A percentile compares a stretch with the other conserved stretches of the same genome.
phyloP scores from a whole-genome alignment of 306 rosid genomes.

The Prunus fruticosa region DNA sequence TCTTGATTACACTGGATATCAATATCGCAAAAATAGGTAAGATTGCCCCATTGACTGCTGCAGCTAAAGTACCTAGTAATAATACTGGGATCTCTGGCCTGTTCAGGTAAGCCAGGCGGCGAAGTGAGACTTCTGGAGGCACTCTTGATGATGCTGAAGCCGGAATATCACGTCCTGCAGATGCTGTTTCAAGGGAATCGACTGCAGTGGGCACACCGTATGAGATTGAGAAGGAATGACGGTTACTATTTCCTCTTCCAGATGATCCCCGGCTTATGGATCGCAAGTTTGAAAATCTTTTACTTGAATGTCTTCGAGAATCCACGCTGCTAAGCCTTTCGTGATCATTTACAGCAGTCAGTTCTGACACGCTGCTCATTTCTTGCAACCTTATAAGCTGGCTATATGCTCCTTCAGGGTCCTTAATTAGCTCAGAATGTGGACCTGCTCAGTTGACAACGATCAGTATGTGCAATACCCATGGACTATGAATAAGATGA shows the following conservation, averaged over 20 bases:
- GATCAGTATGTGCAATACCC: background rate
- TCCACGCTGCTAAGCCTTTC: background rate
- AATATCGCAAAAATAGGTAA: constrained; percentile 50
- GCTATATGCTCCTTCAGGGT: constrained; percentile 62
- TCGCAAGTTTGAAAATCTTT: constrained; percentile 22
- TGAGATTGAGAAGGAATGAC: constrained; percentile 43
- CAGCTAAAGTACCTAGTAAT: constrained; percentile 57
- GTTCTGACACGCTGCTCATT: constrained; percentile 16
- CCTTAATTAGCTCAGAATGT: constrained; percentile 50
- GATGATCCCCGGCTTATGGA: constrained; percentile 59
- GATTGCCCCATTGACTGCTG: constrained; percentile 47
- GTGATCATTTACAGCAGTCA: background rate
- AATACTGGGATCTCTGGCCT: constrained; percentile 70
- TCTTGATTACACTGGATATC: constrained; percentile 40
- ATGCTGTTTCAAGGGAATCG: constrained; percentile 28
- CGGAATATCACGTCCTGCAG: constrained; percentile 23
- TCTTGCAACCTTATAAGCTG: constrained; percentile 66
- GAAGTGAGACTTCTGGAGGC: constrained; percentile 42
- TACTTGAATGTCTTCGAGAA: background rate
- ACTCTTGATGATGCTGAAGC: constrained; percentile 18
- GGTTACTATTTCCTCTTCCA: constrained; percentile 45
- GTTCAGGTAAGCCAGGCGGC: constrained; percentile 64
- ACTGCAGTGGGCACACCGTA: constrained; percentile 33
- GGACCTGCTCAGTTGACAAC: constrained; percentile 42
- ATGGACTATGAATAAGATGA: background rate